A percentile compares a stretch with the other conserved stretches of the same genome.
Evolutionary conservation across 208 protist species (phyloP).

Genomic region (Polymyxa betae): DNA sequence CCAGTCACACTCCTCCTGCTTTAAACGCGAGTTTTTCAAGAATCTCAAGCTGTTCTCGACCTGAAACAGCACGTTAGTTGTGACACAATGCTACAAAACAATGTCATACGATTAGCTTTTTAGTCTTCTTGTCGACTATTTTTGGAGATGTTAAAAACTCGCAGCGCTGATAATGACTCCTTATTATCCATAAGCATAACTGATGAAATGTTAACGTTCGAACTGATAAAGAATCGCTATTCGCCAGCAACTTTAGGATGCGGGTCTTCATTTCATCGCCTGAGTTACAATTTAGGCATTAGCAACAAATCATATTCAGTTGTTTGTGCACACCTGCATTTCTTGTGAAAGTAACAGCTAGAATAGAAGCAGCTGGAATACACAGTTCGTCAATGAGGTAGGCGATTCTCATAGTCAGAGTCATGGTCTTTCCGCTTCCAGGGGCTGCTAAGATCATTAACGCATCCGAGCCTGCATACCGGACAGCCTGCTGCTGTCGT

Average conservation of each 20-base stretch:
- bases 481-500: background rate
- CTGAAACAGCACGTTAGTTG: background rate
- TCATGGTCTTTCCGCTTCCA: background rate
- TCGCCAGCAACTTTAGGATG: background rate
- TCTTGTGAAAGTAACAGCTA: background rate
- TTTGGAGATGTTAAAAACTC: background rate
- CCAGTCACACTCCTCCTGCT: background rate
- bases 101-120: background rate
- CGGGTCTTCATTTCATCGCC: background rate
- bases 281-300: background rate
- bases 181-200: background rate
- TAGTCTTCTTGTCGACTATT: background rate
- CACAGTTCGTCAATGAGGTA: background rate
- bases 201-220: background rate
- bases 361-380: background rate
- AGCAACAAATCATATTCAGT: background rate
- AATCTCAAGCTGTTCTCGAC: background rate
- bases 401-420: background rate
- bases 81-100: background rate
- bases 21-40: background rate
- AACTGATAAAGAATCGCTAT: background rate
- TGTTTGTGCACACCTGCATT: background rate
- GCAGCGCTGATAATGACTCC: background rate
- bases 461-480: background rate
- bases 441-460: background rate